Percentiles rank a stretch among this genome's conserved stretches.
Evolutionary conservation across 1,139 yeast species (phyloP).

Genomic region (Geotrichum klebahnii): DNA sequence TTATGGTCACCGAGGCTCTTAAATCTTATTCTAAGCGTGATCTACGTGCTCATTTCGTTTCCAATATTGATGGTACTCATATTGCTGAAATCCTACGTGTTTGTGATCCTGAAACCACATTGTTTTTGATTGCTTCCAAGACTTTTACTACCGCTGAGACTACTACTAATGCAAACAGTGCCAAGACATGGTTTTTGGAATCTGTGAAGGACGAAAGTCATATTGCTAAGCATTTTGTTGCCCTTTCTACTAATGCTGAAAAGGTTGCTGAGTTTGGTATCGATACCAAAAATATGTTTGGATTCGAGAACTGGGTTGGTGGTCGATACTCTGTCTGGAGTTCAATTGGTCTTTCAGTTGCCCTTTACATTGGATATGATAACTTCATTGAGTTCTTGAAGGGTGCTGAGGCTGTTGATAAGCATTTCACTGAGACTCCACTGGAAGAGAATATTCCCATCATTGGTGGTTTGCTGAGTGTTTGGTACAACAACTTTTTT

Average conservation of each 20-base stretch:
- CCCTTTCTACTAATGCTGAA: slow-evolving; percentile 85
- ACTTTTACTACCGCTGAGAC: slow-evolving; percentile 99
- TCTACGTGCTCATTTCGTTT: slow-evolving; percentile 82
- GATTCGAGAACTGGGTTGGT: slow-evolving; percentile 97
- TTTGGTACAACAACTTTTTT: slow-evolving; percentile 97
- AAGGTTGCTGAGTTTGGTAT: slow-evolving; percentile 94
- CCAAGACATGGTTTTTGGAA: slow-evolving; percentile 86
- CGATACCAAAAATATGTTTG: slow-evolving; percentile 97
- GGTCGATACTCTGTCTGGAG: slow-evolving; percentile 99
- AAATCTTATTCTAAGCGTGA: slow-evolving; percentile 79
- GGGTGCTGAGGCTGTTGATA: slow-evolving; percentile 97
- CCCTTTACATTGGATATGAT: slow-evolving; percentile 90
- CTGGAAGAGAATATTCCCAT: slow-evolving; percentile 88
- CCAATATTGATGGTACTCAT: slow-evolving; percentile 98
- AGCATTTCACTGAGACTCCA: slow-evolving; percentile 80
- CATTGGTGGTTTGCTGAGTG: slow-evolving; percentile 85
- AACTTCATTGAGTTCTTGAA: slow-evolving; percentile 85
- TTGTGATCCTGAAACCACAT: slow-evolving; percentile 83
- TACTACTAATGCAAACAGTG: slow-evolving; percentile 88
- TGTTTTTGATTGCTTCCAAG: slow-evolving; percentile 92
- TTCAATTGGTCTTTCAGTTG: slow-evolving; percentile 93
- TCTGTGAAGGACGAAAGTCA: slow-evolving; percentile 62
- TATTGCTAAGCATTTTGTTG: slow-evolving; percentile 96
- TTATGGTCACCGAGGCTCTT: slow-evolving; percentile 97
- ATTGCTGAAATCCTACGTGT: slow-evolving; percentile 81